Evolutionary conservation across 257 asterid genomes (phyloP).

Genomic region (Petrea volubilis): DNA sequence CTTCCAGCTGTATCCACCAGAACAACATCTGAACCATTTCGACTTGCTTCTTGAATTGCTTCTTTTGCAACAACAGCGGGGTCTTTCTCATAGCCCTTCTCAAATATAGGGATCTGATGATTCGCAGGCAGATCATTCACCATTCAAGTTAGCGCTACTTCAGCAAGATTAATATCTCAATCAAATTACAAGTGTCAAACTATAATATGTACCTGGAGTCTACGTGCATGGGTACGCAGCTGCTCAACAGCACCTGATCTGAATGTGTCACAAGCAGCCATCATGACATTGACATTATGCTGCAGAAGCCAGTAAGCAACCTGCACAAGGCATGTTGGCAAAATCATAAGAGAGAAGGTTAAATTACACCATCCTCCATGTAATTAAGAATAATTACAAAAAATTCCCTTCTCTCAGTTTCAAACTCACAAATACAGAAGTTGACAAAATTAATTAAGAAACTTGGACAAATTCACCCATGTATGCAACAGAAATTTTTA

Average conservation of each 20-base stretch:
- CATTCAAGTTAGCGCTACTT: conserved; percentile 14
- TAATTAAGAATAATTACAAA: too few relatives aligned
- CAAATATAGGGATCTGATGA: conserved; percentile 82
- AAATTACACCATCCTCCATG: too few relatives aligned
- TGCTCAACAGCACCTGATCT: conserved; percentile 99
- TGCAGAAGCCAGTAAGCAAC: conserved; percentile 98
- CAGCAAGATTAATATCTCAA: not conserved
- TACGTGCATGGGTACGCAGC: conserved; percentile 94
- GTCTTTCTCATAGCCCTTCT: conserved; percentile 98
- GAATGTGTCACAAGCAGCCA: conserved; percentile 99
- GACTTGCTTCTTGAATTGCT: conserved; percentile 91
- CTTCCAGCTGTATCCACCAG: conserved; percentile 98
- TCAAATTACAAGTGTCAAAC: not conserved
- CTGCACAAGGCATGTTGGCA: conserved; percentile 34
- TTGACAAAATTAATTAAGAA: too few relatives aligned
- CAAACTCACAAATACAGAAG: too few relatives aligned
- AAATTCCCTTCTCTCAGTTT: too few relatives aligned
- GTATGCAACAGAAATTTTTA: too few relatives aligned
- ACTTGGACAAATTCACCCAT: too few relatives aligned
- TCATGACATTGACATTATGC: conserved; percentile 80
- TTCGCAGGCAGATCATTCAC: conserved; percentile 9
- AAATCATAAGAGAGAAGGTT: conserved; percentile 1
- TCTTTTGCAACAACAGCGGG: conserved; percentile 97
- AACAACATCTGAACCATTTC: conserved; percentile 94
- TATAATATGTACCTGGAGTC: conserved; percentile 69